Base-by-base conservation (phyloP, 2,329 filamentous ascomycete genomes). In the Fusarium sp. region DNA sequence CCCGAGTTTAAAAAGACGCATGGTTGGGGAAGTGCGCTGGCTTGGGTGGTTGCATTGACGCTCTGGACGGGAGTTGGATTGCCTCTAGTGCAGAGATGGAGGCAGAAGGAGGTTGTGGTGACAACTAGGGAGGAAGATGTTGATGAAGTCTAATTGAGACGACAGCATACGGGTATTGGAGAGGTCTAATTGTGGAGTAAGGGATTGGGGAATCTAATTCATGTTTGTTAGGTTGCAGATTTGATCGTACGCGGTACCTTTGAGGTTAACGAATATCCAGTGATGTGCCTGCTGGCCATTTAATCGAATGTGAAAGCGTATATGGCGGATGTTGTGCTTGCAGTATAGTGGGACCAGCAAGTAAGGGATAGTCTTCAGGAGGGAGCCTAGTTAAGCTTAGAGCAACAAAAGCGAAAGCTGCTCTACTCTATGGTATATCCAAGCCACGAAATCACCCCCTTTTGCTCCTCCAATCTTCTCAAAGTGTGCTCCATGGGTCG, bases 1-100 rank as follows among this genome's bases (percentile, higher is more conserved):
- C 83, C 83, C 0, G 66, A 78, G 25, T 84, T 83, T 52, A 50
- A 56, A 14, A 64, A 80, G 68, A 84, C 81, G 1, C 82, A 83
- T 61, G 83, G 81, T 1, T 84, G 82, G 82, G 68, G 68, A 8
- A 82, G 81, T 40, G 80, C 76, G 1, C 68, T 83, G 6, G 79
- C 74, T 3, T 81, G 78, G 56, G 82, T 82, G 0, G 61, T 82
- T 17, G 80, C 77, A 0, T 65, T 83, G 66, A 82, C 81, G 1
- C 63, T 83, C 0, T 83, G 81, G 82, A 82, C 80, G 0, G 80
- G 81, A 2, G 14, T 81, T 11, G 81, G 72, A 0, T 50, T 82
- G 10, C 81, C 81, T 0, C 8, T 78, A 12, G 20, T 81, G 15
- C 73, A 75, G 40, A 63, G 58, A 52, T 75, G 73, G 73, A 64